These are phyloP conservation scores for Vaccinium corymbosum DNA, from an alignment of 148 eudicot genomes.

Conservation along the genomic window DNA sequence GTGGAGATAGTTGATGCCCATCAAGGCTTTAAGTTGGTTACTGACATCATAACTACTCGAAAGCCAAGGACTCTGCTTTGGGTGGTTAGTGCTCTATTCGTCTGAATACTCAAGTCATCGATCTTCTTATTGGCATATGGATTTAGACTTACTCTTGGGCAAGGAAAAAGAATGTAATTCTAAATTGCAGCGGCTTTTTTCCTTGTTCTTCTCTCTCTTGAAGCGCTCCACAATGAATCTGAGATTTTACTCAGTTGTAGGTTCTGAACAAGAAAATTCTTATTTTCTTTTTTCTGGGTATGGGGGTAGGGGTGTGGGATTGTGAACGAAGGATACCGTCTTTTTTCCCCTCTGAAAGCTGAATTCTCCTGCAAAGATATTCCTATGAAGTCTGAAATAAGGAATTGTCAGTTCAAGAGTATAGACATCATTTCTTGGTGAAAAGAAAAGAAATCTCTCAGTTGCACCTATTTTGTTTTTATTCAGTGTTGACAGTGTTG, in stretches of 20 bases:
- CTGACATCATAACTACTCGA: conserved; percentile 96
- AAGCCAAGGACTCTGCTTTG: conserved; percentile 86
- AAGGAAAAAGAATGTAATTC: not conserved
- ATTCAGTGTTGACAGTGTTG: not conserved
- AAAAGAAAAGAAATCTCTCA: not conserved
- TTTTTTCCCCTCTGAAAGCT: not conserved
- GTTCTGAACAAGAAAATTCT: not conserved
- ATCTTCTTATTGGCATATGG: not conserved
- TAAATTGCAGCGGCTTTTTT: not conserved
- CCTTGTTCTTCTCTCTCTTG: not conserved
- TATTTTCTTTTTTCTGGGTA: not conserved
- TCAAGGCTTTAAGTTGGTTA: conserved; percentile 92
- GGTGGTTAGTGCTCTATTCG: conserved; percentile 72
- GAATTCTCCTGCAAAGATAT: not conserved
- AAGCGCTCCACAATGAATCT: not conserved
- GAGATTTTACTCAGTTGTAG: not conserved
- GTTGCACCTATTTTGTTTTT: not conserved
- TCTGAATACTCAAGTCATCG: not conserved
- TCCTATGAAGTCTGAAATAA: not conserved
- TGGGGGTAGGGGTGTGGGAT: not conserved
- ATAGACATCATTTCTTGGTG: not conserved
- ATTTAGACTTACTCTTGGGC: not conserved
- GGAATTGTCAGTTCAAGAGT: not conserved
- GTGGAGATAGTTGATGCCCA: conserved; percentile 99
- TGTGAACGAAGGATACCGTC: not conserved